Base-by-base conservation (phyloP, 768 basidiomycete species). In the Mycena rebaudengoi region DNA sequence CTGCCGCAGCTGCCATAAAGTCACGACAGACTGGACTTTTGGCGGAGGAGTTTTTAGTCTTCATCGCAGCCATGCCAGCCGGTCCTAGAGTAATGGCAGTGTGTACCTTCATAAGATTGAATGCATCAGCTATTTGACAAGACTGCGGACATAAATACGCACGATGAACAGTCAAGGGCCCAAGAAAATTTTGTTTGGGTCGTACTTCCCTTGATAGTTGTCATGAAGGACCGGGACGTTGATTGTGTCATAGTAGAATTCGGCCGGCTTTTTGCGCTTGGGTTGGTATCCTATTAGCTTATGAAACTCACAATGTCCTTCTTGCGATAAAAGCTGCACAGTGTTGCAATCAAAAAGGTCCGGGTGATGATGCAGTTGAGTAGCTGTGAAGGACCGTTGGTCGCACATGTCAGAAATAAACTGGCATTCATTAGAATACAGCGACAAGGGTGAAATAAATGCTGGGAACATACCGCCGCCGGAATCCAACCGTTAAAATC, bases 31-130 rank as follows among this genome's bases (percentile, higher is more conserved):
- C 50, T 52, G 35, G 14, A 44, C 41, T 21, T 39, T 51, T 11
- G 16, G 55, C 20, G 39, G 41, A 13, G 35, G 8, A 3, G n/a
- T 4, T 5, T 4, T 20, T 20, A 13, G 29, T 50, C 40, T 37
- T 33, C 13, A 62, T 35, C 16, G 18, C 39, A 1, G 21, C 30
- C 4, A 32, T 37, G n/a, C 21, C 25, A 7, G 18, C 35, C 14
- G 41, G 43, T n/a, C 61, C 61, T 3, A 13, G 40, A 12, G 61
- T 62, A 13, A 62, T 46, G 12, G 61, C 61, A 29, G 53, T 35
- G 28, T 62, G 61, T 11, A 40, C 11, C 61, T 62, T 18, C 2
- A 23, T n/a, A 21, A 30, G 7, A n/a, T n/a, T n/a, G n/a, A n/a
- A n/a, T n/a, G n/a, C n/a, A n/a, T n/a, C 5, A 41, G 39, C 25